Evolutionary conservation across 306 rosid genomes (phyloP), one percentile per base, ranked within the genome.

Genomic region (Trifolium dubium): DNA sequence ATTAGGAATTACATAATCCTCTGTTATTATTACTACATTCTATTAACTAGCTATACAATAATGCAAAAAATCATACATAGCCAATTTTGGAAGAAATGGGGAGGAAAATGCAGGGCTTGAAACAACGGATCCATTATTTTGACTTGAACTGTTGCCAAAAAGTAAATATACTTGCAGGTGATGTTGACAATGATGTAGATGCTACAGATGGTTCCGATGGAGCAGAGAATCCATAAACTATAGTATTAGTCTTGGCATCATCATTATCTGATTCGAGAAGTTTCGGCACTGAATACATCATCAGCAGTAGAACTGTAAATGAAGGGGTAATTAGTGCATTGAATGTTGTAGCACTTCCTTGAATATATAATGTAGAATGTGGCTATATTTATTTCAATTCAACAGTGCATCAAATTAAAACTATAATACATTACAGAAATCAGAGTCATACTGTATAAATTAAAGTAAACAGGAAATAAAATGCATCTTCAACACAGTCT

Each of bases 221-320:
- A 37, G 55, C 77, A 47, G 77, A 23, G 51, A 71, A 70, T 62
- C 85, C 92, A 78, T 78, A 29, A 66, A 79, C 50, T 59, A 60
- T 65, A 35, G n/a, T n/a, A n/a, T 60, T 74, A 61, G 69, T 78
- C 80, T 81, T 83, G 40, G 18, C 67, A 71, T 77, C 90, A 74
- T 82, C 80, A 76, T 80, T 85, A 29, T 55, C 84, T 7, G 85
- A 71, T 44, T 79, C 84, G n/a, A 65, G 69, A 40, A 67, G 77
- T 81, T 84, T 83, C 11, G 79, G 71, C 31, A 58, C 17, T 34
- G 80, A 78, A 64, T 66, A 65, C 75, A 44, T 69, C 76, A 23
- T 79, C 79, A 41, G 80, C 46, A 30, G 71, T 72, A 77, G 84
- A 74, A 84, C 98, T 91, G 93, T 83, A 89, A 41, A 73, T 13